phyloP scores from a whole-genome alignment of 2,329 filamentous ascomycete species.

The Plectosphaerella plurivora region DNA sequence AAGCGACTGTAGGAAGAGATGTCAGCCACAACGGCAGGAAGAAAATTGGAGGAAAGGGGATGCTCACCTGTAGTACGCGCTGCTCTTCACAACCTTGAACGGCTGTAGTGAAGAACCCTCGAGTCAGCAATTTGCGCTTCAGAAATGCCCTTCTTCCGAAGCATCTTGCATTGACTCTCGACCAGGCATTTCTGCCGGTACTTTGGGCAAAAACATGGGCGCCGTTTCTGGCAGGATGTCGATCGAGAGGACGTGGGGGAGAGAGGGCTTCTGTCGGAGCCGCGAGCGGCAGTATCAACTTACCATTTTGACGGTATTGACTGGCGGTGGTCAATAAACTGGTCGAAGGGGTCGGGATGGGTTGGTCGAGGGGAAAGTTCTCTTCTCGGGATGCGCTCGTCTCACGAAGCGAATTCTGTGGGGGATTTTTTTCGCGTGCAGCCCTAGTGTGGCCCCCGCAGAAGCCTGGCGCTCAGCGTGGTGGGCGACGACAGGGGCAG shows the following conservation, averaged over 20 bases:
- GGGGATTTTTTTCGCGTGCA: constrained; percentile 28
- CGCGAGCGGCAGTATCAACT: constrained; percentile 38
- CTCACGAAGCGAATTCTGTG: constrained; percentile 28
- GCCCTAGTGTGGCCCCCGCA: constrained; percentile 29
- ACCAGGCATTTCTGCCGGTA: constrained; percentile 37
- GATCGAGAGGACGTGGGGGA: constrained; percentile 14
- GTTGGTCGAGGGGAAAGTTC: constrained; percentile 8
- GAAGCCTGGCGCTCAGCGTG: constrained; percentile 4
- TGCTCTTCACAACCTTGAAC: constrained; percentile 96
- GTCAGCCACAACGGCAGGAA: constrained; percentile 4
- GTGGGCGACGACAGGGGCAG: background rate
- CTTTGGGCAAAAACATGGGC: constrained; percentile 3
- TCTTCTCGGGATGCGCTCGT: background rate
- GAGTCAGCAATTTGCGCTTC: constrained; percentile 99
- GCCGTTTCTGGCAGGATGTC: constrained; percentile 14
- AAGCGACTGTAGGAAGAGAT: constrained; percentile 63
- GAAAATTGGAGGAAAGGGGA: constrained; percentile 3
- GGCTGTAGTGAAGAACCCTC: constrained; percentile 58
- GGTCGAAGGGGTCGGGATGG: constrained; percentile 16
- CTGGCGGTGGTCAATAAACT: constrained; percentile 15
- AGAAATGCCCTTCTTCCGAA: constrained; percentile 76
- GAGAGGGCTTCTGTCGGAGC: constrained; percentile 18
- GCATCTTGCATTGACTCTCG: constrained; percentile 94
- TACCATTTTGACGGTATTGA: constrained; percentile 63
- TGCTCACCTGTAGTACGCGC: constrained; percentile 95